These are phyloP conservation scores for Cystofilobasidium bisporidii DNA, from an alignment of 768 basidiomycete genomes.

Conservation along the genomic window DNA sequence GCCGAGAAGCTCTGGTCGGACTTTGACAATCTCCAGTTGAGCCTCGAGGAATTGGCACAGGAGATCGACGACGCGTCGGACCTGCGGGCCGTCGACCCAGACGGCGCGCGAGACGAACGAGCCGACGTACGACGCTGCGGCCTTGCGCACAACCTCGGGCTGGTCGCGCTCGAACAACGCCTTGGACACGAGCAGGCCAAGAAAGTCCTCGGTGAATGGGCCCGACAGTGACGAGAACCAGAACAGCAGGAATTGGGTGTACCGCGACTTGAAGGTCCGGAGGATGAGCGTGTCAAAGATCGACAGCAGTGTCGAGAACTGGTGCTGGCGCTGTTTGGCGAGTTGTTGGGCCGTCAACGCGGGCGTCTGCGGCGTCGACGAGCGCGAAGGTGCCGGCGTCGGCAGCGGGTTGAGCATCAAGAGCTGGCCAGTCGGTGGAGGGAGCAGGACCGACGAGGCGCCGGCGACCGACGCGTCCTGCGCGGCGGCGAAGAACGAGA, in stretches of 20 bases:
- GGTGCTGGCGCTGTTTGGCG: slow-evolving; percentile 45
- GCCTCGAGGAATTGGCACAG: slow-evolving; percentile 73
- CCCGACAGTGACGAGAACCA: slow-evolving; percentile 85
- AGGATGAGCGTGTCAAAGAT: slow-evolving; percentile 92
- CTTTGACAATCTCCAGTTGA: slow-evolving; percentile 54
- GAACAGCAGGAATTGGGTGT: slow-evolving; percentile 94
- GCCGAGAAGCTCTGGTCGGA: slow-evolving; percentile 28
- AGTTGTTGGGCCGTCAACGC: slow-evolving; percentile 35
- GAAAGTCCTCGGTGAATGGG: slow-evolving; percentile 83
- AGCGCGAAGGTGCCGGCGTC: slow-evolving; percentile 10
- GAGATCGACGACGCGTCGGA: slow-evolving; percentile 65
- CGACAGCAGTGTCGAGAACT: slow-evolving; percentile 77
- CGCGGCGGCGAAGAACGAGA: slow-evolving; percentile 60
- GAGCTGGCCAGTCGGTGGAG: neutral
- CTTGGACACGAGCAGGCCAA: slow-evolving; percentile 84
- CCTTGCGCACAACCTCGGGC: slow-evolving; percentile 63
- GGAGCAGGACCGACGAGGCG: neutral
- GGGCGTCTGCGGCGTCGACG: slow-evolving; percentile 23
- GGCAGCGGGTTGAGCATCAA: slow-evolving; percentile 10
- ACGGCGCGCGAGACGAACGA: slow-evolving; percentile 81
- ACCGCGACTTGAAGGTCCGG: slow-evolving; percentile 90
- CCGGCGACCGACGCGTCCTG: neutral
- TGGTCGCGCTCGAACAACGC: slow-evolving; percentile 56
- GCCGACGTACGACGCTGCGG: slow-evolving; percentile 88
- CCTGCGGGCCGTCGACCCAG: slow-evolving; percentile 66